These are phyloP conservation scores for Brassica carinata DNA, from an alignment of 345 rosid genomes.

Conservation along the genomic window DNA sequence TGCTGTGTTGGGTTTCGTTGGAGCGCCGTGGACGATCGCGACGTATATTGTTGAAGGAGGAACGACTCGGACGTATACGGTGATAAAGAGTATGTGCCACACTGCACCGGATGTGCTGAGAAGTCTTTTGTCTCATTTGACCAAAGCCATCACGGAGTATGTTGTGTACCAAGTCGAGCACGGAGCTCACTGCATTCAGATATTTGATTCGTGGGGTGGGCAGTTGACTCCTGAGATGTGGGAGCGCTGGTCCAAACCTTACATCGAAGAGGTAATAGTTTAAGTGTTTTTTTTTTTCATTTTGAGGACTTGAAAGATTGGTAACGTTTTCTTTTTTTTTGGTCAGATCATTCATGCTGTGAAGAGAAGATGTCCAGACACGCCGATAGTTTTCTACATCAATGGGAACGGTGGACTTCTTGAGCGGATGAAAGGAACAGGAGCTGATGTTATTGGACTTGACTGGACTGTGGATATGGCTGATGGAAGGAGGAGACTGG, in stretches of 20 bases:
- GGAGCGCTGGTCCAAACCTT: slow-evolving; percentile 89
- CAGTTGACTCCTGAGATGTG: slow-evolving; percentile 89
- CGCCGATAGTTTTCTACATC: slow-evolving; percentile 84
- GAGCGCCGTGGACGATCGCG: slow-evolving; percentile 96
- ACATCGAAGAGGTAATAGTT: slow-evolving; percentile 67
- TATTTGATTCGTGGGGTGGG: slow-evolving; percentile 99
- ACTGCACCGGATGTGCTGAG: slow-evolving; percentile 70
- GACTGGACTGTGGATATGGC: slow-evolving; percentile 98
- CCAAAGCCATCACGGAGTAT: slow-evolving; percentile 74
- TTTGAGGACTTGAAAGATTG: not conserved
- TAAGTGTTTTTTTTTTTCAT: not conserved
- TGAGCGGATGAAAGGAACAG: slow-evolving; percentile 84
- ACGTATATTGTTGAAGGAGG: slow-evolving; percentile 94
- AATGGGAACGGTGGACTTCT: slow-evolving; percentile 95
- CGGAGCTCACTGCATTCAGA: slow-evolving; percentile 93
- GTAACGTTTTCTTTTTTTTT: not conserved
- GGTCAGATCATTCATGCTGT: slow-evolving; percentile 63
- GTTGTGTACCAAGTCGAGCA: slow-evolving; percentile 83
- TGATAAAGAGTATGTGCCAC: slow-evolving; percentile 90
- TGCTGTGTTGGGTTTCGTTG: slow-evolving; percentile 85
- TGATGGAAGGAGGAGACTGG: slow-evolving; percentile 79
- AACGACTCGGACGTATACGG: slow-evolving; percentile 77
- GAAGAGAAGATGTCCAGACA: slow-evolving; percentile 77
- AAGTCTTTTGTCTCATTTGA: slow-evolving; percentile 77
- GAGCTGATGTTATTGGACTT: slow-evolving; percentile 92